A percentile compares a stretch with the other conserved stretches of the same genome.
Evolutionary conservation across 2,329 filamentous ascomycete species (phyloP).

Genomic region (Cadophora malorum): DNA sequence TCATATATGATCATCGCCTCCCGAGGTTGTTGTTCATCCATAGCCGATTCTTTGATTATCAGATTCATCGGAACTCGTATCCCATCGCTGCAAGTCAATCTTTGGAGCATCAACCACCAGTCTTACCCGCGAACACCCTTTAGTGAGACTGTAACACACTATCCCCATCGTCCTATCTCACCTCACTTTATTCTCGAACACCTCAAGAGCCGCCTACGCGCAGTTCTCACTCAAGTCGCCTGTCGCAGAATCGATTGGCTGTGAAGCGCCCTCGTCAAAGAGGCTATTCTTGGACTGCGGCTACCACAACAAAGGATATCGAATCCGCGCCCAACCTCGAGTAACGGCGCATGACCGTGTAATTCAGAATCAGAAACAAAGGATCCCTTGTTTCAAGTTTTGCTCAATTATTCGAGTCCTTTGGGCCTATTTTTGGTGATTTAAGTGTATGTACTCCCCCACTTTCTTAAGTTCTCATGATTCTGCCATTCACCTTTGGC

Average conservation of each 20-base stretch:
- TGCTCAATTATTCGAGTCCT: slow-evolving; percentile 27
- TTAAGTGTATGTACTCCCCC: slow-evolving; percentile 39
- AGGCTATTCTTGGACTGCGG: slow-evolving; percentile 42
- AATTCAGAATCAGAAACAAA: slow-evolving; percentile 40
- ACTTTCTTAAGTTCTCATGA: slow-evolving; percentile 20
- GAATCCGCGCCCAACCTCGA: slow-evolving; percentile 32
- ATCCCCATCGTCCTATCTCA: slow-evolving; percentile 18
- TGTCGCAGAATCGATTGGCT: slow-evolving; percentile 40
- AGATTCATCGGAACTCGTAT: slow-evolving; percentile 11
- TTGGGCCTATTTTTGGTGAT: slow-evolving; percentile 28
- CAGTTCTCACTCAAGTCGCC: slow-evolving; percentile 31
- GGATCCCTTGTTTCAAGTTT: slow-evolving; percentile 37
- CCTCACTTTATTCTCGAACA: slow-evolving; percentile 17
- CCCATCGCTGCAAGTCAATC: slow-evolving; percentile 35
- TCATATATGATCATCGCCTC: slow-evolving; percentile 34
- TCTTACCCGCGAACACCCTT: slow-evolving; percentile 18
- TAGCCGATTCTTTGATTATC: slow-evolving; percentile 30
- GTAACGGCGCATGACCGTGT: slow-evolving; percentile 30
- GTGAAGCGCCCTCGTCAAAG: slow-evolving; percentile 36
- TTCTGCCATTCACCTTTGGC: slow-evolving; percentile 31
- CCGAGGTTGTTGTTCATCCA: slow-evolving; percentile 21
- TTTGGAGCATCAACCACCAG: slow-evolving; percentile 28
- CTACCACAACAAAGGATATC: slow-evolving; percentile 41
- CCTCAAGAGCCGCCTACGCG: slow-evolving; percentile 26
- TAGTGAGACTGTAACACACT: slow-evolving; percentile 23